A percentile compares a stretch with the other conserved stretches of the same genome.
Conservation (phyloP, 2,329 filamentous ascomycete species). For the Paecilomyces fulvus region DNA sequence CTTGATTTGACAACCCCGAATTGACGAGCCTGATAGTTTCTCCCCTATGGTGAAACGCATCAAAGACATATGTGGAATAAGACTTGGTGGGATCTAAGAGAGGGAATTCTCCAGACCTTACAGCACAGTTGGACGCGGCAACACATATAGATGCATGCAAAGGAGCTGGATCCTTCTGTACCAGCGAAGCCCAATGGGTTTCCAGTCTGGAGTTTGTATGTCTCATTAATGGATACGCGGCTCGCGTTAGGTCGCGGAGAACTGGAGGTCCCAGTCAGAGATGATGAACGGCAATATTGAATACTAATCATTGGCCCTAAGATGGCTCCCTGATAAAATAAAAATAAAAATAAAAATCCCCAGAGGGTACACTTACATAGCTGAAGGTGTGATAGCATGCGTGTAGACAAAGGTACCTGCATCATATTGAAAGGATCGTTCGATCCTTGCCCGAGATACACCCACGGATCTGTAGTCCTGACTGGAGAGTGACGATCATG, state of each 20-base stretch:
- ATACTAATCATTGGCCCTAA: neutral
- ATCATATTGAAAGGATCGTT: slow-evolving; percentile 28
- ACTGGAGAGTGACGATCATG: slow-evolving; percentile 8
- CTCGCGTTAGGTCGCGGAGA: slow-evolving; percentile 26
- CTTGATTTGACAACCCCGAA: slow-evolving; percentile 27
- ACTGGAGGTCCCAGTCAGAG: slow-evolving; percentile 16
- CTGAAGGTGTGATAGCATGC: slow-evolving; percentile 30
- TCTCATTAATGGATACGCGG: slow-evolving; percentile 27
- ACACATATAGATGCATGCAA: slow-evolving; percentile 31
- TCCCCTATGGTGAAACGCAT: slow-evolving; percentile 30
- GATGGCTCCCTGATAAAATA: neutral
- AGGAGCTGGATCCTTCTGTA: slow-evolving; percentile 27
- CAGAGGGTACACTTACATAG: slow-evolving; percentile 19
- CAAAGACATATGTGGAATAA: slow-evolving; percentile 22
- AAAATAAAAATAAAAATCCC: neutral
- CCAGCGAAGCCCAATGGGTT: slow-evolving; percentile 27
- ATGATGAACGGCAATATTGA: neutral
- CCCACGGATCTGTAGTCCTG: slow-evolving; percentile 13
- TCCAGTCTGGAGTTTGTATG: slow-evolving; percentile 26
- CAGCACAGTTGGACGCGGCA: slow-evolving; percentile 27
- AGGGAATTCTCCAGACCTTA: slow-evolving; percentile 24
- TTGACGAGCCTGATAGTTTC: slow-evolving; percentile 33
- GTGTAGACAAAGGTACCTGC: slow-evolving; percentile 27
- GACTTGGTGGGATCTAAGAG: slow-evolving; percentile 23
- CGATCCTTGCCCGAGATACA: slow-evolving; percentile 22